Base-by-base conservation (phyloP, 768 basidiomycete species). In the Trametes meyenii region DNA sequence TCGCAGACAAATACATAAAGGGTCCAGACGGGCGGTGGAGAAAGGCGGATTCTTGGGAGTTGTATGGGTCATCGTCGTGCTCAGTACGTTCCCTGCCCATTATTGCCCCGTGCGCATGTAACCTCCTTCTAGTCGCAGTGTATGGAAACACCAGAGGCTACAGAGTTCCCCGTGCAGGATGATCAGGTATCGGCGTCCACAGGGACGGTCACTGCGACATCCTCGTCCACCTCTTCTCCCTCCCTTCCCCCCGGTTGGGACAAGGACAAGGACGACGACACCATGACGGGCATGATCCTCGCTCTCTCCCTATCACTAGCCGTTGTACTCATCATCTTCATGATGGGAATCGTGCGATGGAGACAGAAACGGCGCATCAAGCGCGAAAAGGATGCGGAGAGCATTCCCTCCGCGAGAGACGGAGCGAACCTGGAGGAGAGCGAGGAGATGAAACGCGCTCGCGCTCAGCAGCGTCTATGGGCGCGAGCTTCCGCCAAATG, bases 41-140 rank as follows among this genome's bases (percentile, higher is more conserved):
- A 44, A 83, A 78, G 70, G 77, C 81, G 2, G 74, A 77, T 10
- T 66, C 70, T 26, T 90, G 86, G 75, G 82, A 85, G 13, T 73
- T 90, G 40, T 89, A 86, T 66, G 89, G 90, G n/a, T 86, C 85
- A n/a, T 83, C 85, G 14, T 77, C 87, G 40, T 83, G 87, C 69
- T 61, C 75, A n/a, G 84, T 84, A 67, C 76, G 85, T 77, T 33
- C 14, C 24, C 51, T 21, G 1, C 36, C 17, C 43, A 21, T 44
- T n/a, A n/a, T 39, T 24, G 19, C 16, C 17, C 56, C n/a, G 12
- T 24, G n/a, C 36, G 40, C 64, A 16, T 62, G 43, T 59, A 53
- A 23, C 48, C 19, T 21, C 48, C 53, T 64, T 58, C 42, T 61
- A 62, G 46, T 38, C 46, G 56, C 72, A 6, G 42, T 69, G 62